Percentiles rank a stretch among this genome's conserved stretches.
Evolutionary conservation across 441 rosid genomes (phyloP).

Genomic region (Corymbia calophylla): DNA sequence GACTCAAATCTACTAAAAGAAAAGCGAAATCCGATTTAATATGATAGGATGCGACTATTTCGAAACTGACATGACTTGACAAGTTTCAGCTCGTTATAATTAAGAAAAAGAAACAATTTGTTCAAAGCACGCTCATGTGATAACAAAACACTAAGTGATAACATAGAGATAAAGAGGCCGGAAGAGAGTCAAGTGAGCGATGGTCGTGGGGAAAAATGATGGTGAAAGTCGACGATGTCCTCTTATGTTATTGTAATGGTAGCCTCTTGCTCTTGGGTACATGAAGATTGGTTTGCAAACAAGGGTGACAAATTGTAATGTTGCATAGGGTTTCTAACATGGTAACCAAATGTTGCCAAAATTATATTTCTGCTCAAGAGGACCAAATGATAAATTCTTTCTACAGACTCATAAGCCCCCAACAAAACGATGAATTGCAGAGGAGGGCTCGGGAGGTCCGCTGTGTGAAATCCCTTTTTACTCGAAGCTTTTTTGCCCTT

Average conservation of each 20-base stretch:
- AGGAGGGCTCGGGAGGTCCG: not conserved
- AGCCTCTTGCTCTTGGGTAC: not conserved
- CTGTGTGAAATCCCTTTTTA: not conserved
- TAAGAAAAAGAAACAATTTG: not conserved
- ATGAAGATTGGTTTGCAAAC: not conserved
- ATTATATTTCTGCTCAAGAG: not conserved
- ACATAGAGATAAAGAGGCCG: not conserved
- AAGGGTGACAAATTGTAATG: not conserved
- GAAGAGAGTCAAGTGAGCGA: not conserved
- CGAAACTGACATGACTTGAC: not conserved
- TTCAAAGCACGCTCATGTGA: accelerated
- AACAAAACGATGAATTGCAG: not conserved
- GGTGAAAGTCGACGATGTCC: accelerated
- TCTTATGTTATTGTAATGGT: not conserved
- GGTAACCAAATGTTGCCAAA: not conserved
- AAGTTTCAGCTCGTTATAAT: not conserved
- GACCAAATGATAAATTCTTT: not conserved
- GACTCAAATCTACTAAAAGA: not conserved
- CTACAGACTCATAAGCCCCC: not conserved
- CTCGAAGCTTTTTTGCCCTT: not conserved
- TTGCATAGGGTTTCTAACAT: not conserved
- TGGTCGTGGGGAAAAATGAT: not conserved
- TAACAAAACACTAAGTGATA: not conserved
- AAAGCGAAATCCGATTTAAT: not conserved
- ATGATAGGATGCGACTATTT: accelerated